Percentiles rank a stretch among this genome's conserved stretches.
phyloP scores from a whole-genome alignment of 108 stramenopile species.

The Cyclostephanos invisitatus region DNA sequence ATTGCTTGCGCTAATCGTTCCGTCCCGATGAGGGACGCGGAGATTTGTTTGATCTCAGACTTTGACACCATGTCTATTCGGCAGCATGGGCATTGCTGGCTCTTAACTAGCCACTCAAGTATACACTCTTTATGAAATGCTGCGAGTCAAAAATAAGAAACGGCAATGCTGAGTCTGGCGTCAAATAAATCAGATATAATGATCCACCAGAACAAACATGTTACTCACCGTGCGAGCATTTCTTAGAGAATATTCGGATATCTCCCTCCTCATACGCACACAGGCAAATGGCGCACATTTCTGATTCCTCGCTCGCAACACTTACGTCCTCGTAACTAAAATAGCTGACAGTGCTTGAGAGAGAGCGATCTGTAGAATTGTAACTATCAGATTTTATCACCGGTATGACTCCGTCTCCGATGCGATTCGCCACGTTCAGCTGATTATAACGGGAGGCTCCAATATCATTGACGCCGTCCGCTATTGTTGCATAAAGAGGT shows the following conservation, averaged over 20 bases:
- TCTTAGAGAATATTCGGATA: conserved; percentile 34
- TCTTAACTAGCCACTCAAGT: conserved; percentile 47
- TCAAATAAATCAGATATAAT: not conserved
- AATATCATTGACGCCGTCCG: not conserved
- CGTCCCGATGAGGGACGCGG: conserved; percentile 38
- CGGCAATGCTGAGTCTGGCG: not conserved
- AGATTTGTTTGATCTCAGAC: conserved; percentile 43
- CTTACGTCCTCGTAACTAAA: conserved; percentile 40
- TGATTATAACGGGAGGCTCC: conserved; percentile 14
- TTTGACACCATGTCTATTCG: conserved; percentile 45
- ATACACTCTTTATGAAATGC: conserved; percentile 50
- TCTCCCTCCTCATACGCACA: conserved; percentile 44
- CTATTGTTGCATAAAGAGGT: not conserved
- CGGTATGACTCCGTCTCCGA: conserved; percentile 4
- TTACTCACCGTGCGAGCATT: conserved; percentile 28
- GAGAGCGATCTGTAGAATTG: conserved; percentile 13
- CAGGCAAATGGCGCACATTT: conserved; percentile 45
- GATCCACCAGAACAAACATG: not conserved
- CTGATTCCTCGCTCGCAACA: conserved; percentile 36
- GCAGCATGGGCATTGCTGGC: conserved; percentile 48
- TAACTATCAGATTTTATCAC: conserved; percentile 15
- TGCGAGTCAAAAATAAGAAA: not conserved
- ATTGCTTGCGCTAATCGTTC: conserved; percentile 24
- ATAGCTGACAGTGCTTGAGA: conserved; percentile 35
- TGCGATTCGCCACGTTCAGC: not conserved